Percentiles rank a stretch among this genome's conserved stretches.
Evolutionary conservation across 2,329 filamentous ascomycete species (phyloP).

Genomic region (Alternaria incomplexa): DNA sequence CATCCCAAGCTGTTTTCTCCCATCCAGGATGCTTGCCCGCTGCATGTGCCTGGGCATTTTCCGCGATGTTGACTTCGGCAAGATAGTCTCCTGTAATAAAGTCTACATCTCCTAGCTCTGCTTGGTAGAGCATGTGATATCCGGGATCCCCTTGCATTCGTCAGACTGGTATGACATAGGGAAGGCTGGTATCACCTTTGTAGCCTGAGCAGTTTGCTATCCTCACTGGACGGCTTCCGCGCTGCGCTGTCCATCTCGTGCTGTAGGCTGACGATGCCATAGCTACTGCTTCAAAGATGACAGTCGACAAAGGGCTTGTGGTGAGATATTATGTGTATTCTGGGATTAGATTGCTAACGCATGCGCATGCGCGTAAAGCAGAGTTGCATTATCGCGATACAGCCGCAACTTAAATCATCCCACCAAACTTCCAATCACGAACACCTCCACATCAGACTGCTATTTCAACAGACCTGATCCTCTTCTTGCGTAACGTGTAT

Average conservation of each 20-base stretch:
- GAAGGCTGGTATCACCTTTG: conserved; percentile 23
- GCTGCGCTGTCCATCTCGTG: conserved; percentile 36
- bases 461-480: not conserved
- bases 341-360: not conserved
- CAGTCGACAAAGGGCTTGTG: not conserved
- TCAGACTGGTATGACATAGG: not conserved
- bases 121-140: conserved; percentile 46
- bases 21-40: conserved; percentile 52
- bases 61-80: conserved; percentile 55
- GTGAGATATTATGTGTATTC: not conserved
- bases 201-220: conserved; percentile 50
- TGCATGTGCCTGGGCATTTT: conserved; percentile 52
- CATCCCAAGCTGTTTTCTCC: conserved; percentile 58
- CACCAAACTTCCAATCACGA: not conserved
- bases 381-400: not conserved
- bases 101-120: conserved; percentile 46
- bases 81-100: conserved; percentile 53
- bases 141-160: conserved; percentile 41
- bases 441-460: not conserved
- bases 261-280: conserved; percentile 27
- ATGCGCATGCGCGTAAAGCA: not conserved
- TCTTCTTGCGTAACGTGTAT: not conserved
- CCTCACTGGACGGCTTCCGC: conserved; percentile 40
- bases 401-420: not conserved
- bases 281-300: not conserved